Evolutionary conservation across 139 green algal genomes (phyloP), one percentile per base, ranked within the genome.

Genomic region (Mesotaenium endlicherianum): DNA sequence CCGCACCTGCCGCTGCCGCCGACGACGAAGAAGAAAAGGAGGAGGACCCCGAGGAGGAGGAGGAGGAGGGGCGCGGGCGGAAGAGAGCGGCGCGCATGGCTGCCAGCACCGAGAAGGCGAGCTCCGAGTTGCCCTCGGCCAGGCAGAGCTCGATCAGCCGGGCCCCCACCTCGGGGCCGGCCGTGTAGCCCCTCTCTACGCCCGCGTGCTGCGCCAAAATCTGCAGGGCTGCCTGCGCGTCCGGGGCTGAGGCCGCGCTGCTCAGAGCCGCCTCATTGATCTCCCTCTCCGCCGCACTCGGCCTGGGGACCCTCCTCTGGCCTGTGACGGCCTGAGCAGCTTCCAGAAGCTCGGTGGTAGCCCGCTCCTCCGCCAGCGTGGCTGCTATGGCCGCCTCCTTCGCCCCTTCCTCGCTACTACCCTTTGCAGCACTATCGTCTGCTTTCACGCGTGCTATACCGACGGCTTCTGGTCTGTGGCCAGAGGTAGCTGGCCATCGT

Each of bases 91-190:
- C 30, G 39, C 81, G 88, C 93, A 97, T 93, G 40, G 89, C 87
- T 34, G 85, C 43, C 42, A 94, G 93, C 0, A 97, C 74, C 6
- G 83, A 89, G 34, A 95, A 44, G 30, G 91, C 94, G 41, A 97
- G 88, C 4, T 69, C 53, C 1, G 80, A 6, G 75, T 95, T 95
- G 60, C 91, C 90, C 8, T 83, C 82, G 49, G 94, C 85, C 45
- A 95, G 75, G 39, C 77, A 84, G 42, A 82, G 86, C 5, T 34
- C 1, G 34, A 94, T 85, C 2, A 94, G 70, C 31, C 75, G 36
- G 30, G 55, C 75, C 41, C 75, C 41, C 31, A 71, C 49, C 58
- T 82, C 49, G 38, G 30, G 38, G 3, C 17, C 58, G 3, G 71
- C 30, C 58, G 36, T 5, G 14, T 34, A 3, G 30, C 75, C 30